Evolutionary conservation across 305 asterid genomes (phyloP).

Genomic region (Andrographis paniculata): DNA sequence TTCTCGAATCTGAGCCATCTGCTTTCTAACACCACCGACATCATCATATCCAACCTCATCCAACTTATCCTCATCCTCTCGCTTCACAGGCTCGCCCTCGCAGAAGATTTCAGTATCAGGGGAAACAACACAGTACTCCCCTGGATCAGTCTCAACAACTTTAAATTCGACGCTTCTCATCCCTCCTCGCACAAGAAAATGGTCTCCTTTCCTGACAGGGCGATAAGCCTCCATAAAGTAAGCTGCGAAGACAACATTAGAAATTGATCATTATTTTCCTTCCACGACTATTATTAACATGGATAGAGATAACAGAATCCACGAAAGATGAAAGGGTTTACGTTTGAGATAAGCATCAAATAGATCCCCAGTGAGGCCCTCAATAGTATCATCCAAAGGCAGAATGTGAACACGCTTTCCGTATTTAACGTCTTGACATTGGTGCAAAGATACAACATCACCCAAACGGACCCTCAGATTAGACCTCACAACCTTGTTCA

Average conservation of each 20-base stretch:
- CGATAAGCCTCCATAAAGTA: constrained; percentile 88
- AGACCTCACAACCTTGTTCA: constrained; percentile 69
- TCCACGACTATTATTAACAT: constrained; percentile 3
- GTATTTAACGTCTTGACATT: constrained; percentile 77
- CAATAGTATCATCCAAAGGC: constrained; percentile 75
- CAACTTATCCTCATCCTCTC: constrained; percentile 77
- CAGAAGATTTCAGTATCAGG: constrained; percentile 89
- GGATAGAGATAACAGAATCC: neutral
- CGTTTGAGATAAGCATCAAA: constrained; percentile 71
- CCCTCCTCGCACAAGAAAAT: constrained; percentile 79
- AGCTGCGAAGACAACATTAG: constrained; percentile 29
- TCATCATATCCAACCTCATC: constrained; percentile 89
- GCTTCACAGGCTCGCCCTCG: constrained; percentile 78
- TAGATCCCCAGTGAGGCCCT: constrained; percentile 79
- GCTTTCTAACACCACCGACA: constrained; percentile 84
- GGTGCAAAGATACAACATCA: constrained; percentile 80
- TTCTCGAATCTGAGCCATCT: constrained; percentile 90
- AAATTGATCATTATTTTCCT: neutral
- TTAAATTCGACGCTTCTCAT: constrained; percentile 88
- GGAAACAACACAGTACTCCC: constrained; percentile 84
- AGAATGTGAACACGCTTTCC: constrained; percentile 75
- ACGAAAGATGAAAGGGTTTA: constrained; percentile 23
- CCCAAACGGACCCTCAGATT: constrained; percentile 78
- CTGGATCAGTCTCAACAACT: constrained; percentile 77
- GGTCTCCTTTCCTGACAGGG: constrained; percentile 77